Evolutionary conservation across 2,329 filamentous ascomycete species (phyloP), one percentile per base, ranked within the genome.

Genomic region (Cordyceps javanica): DNA sequence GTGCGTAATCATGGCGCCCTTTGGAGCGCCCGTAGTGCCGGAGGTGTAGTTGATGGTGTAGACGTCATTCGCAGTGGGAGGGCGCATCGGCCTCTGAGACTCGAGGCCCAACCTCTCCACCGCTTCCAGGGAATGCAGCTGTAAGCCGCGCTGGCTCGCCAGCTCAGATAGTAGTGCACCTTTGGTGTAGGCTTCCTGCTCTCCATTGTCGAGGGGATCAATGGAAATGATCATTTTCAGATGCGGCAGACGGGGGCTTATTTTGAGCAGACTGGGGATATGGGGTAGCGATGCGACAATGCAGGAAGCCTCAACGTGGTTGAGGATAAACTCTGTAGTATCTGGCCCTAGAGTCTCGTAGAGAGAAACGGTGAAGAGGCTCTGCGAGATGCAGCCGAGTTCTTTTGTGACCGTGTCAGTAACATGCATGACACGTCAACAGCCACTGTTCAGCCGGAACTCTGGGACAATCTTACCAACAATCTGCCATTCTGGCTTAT

Each of bases 271-370:
- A 16, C 85, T 83, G 2, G 91, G 86, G 55, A 97, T 86, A 68
- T 96, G 92, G 44, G 85, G 84, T 46, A 97, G 77, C 28, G 89
- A 91, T 59, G 89, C 87, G 61, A 88, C 85, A 39, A 97, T 84
- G 66, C 86, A 90, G 59, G 80, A 73, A 58, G 97, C 77, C 61
- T 86, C 81, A 56, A 91, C 85, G 71, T 97, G 93, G 73, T 95
- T 95, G 76, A 97, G 88, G 72, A 99, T 97, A 75, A 90, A 97
- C 75, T 97, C 91, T 58, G 90, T 92, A 2, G 92, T 85, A 64
- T 96, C 90, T 13, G 93, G 88, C 10, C 93, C 93, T 5, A 99
- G 83, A 13, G 93, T 97, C 73, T 97, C 94, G 77, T 99, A 99
- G 52, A 99, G 87, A 5, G 93, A 96, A 57, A 99, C 91, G 23